Percentiles rank a stretch among this genome's conserved stretches.
These are phyloP conservation scores for Backusella macrospora DNA, from an alignment of 192 early-diverging fungal genomes.

Conservation along the genomic window DNA sequence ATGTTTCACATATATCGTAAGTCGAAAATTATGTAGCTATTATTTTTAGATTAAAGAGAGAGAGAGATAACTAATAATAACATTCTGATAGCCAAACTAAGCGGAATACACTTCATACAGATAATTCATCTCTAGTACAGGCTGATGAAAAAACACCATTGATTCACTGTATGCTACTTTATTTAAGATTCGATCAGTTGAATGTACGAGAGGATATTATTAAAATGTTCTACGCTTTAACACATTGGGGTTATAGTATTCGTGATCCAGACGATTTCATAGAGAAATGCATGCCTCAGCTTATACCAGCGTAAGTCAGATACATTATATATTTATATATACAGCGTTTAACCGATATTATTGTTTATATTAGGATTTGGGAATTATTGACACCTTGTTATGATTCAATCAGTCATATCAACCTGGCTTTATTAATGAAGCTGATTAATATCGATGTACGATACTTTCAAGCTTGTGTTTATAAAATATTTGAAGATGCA, in stretches of 20 bases:
- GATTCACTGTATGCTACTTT: slow-evolving; percentile 39
- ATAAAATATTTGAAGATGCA: slow-evolving; percentile 45
- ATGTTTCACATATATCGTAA: slow-evolving; percentile 27
- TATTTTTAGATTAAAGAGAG: background rate
- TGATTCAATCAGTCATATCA: slow-evolving; percentile 47
- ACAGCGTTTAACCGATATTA: background rate
- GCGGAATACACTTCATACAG: slow-evolving; percentile 25
- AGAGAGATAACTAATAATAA: background rate
- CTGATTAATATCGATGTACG: slow-evolving; percentile 40
- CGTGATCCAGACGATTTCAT: slow-evolving; percentile 52
- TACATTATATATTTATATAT: background rate
- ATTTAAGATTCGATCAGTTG: slow-evolving; percentile 41
- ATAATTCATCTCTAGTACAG: slow-evolving; percentile 25
- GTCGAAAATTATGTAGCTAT: background rate
- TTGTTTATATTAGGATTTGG: slow-evolving; percentile 50
- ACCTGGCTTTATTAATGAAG: slow-evolving; percentile 49
- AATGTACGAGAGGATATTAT: slow-evolving; percentile 48
- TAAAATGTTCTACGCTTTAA: slow-evolving; percentile 46
- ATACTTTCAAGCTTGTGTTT: slow-evolving; percentile 49
- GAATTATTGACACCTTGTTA: slow-evolving; percentile 47
- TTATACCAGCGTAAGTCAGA: slow-evolving; percentile 51
- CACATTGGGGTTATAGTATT: slow-evolving; percentile 44
- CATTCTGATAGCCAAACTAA: slow-evolving; percentile 12
- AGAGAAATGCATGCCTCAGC: slow-evolving; percentile 45
- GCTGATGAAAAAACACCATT: slow-evolving; percentile 35